Evolutionary conservation across 345 rosid genomes (phyloP).

Genomic region (Kernera saxatilis): DNA sequence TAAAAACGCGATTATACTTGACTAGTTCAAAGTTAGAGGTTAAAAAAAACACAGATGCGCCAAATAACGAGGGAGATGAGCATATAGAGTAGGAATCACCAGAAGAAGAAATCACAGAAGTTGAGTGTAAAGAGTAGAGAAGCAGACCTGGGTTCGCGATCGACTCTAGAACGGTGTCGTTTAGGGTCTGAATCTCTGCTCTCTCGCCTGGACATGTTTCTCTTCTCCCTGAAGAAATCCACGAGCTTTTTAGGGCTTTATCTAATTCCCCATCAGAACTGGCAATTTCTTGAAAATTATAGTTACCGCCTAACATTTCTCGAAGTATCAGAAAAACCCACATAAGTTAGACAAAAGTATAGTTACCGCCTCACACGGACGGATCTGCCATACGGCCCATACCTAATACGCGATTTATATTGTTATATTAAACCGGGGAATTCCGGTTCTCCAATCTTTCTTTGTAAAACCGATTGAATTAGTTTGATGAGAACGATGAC

Average conservation of each 20-base stretch:
- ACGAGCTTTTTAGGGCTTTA: constrained; percentile 17
- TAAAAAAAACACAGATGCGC: not conserved
- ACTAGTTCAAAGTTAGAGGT: too few species aligned
- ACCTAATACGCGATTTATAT: too few species aligned
- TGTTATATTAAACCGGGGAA: not conserved
- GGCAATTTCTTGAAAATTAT: not conserved
- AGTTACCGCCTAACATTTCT: not conserved
- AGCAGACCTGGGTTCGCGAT: constrained; percentile 56
- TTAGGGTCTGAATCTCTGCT: constrained; percentile 49
- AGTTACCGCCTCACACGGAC: too few species aligned
- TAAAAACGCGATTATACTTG: not conserved
- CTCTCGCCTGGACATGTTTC: constrained; percentile 51
- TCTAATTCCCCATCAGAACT: not conserved
- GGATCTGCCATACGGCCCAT: too few species aligned
- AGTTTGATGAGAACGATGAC: too few species aligned
- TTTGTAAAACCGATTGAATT: not conserved
- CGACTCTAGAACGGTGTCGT: constrained; percentile 47
- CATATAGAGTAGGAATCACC: not conserved
- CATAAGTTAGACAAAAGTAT: not conserved
- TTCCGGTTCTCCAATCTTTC: not conserved
- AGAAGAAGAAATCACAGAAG: not conserved
- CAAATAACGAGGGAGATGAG: not conserved
- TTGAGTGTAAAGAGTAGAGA: not conserved
- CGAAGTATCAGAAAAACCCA: not conserved
- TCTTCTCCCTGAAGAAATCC: not conserved